A percentile compares a stretch with the other conserved stretches of the same genome.
phyloP scores from a whole-genome alignment of 2,329 filamentous ascomycete species.

The Penicillium sp. region DNA sequence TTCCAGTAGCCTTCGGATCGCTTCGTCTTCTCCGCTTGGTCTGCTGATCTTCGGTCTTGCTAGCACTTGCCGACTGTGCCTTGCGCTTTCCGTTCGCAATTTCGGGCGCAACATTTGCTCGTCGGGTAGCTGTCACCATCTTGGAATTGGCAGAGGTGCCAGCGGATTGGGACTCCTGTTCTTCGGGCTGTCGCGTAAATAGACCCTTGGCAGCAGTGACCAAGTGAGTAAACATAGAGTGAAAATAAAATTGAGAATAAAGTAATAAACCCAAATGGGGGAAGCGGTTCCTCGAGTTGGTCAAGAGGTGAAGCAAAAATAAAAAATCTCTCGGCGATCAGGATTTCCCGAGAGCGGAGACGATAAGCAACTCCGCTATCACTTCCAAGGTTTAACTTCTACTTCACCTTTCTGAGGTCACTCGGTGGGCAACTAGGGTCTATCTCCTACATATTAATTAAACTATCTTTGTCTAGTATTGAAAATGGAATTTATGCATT shows the following conservation, averaged over 20 bases:
- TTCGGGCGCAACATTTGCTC: constrained; percentile 22
- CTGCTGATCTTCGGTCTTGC: constrained; percentile 25
- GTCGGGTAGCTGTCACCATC: constrained; percentile 38
- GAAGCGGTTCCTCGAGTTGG: constrained; percentile 2
- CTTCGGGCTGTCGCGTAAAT: constrained; percentile 33
- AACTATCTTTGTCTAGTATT: not conserved
- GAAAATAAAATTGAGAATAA: constrained; percentile 2
- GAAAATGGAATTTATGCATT: not conserved
- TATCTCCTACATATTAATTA: not conserved
- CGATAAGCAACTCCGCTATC: constrained; percentile 12
- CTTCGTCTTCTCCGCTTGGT: constrained; percentile 37
- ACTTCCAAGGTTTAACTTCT: not conserved
- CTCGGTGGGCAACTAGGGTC: not conserved
- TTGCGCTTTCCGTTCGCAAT: constrained; percentile 36
- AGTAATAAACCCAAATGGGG: constrained; percentile 4
- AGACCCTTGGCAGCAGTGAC: constrained; percentile 44
- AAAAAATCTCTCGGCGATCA: constrained; percentile 26
- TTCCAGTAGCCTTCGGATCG: constrained; percentile 21
- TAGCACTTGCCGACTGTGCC: constrained; percentile 19
- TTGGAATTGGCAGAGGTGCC: constrained; percentile 20
- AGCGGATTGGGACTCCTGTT: constrained; percentile 11
- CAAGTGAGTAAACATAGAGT: constrained; percentile 43
- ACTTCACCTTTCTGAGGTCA: not conserved
- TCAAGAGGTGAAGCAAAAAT: constrained; percentile 15
- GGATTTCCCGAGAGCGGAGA: constrained; percentile 23